These are phyloP conservation scores for Aureobasidium sp. DNA, from an alignment of 2,329 filamentous ascomycete genomes.

Conservation along the genomic window DNA sequence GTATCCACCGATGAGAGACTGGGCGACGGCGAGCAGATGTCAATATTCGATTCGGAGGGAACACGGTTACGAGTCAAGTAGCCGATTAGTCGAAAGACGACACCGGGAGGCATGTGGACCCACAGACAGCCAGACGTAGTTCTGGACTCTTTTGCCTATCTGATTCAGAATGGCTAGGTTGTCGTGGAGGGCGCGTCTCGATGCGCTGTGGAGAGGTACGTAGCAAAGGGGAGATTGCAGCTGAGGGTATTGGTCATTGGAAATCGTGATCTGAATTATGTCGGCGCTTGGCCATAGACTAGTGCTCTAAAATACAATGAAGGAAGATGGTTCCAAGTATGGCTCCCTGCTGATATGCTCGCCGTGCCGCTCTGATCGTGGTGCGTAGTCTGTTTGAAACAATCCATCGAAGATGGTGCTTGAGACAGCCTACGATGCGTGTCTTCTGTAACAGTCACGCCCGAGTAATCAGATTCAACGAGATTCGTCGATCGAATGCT, in stretches of 20 bases:
- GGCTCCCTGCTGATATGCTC: neutral
- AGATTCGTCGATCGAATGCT: neutral
- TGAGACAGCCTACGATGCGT: neutral
- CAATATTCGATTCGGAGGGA: neutral
- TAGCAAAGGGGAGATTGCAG: neutral
- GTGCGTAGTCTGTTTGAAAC: neutral
- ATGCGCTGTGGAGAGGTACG: neutral
- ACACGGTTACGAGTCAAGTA: neutral
- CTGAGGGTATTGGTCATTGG: neutral
- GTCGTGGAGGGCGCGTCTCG: neutral
- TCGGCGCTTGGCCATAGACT: neutral
- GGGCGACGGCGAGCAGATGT: neutral
- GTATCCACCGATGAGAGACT: neutral
- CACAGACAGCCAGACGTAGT: neutral
- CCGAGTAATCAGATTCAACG: neutral
- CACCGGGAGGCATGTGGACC: neutral
- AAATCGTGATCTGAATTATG: neutral
- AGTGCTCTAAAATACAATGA: neutral
- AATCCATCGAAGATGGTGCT: neutral
- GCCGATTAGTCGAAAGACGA: neutral
- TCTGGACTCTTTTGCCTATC: neutral
- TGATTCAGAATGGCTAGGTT: neutral
- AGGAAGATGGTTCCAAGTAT: neutral
- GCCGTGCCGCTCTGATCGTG: neutral
- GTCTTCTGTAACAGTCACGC: neutral